Base-by-base conservation (phyloP, 129 eudicot species). In the Artemisia tridentata region DNA sequence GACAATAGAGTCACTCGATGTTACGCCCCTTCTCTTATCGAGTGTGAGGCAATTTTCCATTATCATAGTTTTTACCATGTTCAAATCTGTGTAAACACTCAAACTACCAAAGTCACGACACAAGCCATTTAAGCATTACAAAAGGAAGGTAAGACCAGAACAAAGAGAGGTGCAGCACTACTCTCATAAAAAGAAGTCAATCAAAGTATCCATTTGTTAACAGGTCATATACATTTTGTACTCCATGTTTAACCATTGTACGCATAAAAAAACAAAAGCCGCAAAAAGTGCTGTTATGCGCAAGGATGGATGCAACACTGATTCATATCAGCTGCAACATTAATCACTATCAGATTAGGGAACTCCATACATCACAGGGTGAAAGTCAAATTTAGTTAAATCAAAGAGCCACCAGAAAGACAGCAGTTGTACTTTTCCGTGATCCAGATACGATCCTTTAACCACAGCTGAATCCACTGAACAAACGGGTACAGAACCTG, bases 401-500 rank as follows among this genome's bases (percentile, higher is more conserved):
- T 16, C 17, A 47, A 65, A 20, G 41, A 48, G 43, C 41, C 48
- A 11, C 57, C 71, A 66, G 45, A 38, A 38, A 38, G 45, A 8
- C 45, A 7, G 10, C 45, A 38, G 43, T 38, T 8, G 7, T 38
- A 59, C 48, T 71, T 59, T 49, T 58, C 49, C 48, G 25, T n/a
- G 31, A 72, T 46, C 18, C 17, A 72, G 49, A 60, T 25, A 72
- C 50, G 49, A 59, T 58, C 16, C 46, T 27, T 21, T 41, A 11
- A 66, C 71, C 71, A 64, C n/a, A 64, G 20, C 14, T 46, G 25
- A 43, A 64, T 64, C 69, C 69, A 15, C 23, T 58, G 13, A 20
- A 58, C 15, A 38, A 38, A 38, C 45, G 11, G 11, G 11, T 38
- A 38, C 45, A 38, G 11, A 38, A 38, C 45, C 45, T 38, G 45